Percentiles rank a stretch among this genome's conserved stretches.
Evolutionary conservation across 2,329 filamentous ascomycete genomes (phyloP).

Genomic region (Talaromyces sp.): DNA sequence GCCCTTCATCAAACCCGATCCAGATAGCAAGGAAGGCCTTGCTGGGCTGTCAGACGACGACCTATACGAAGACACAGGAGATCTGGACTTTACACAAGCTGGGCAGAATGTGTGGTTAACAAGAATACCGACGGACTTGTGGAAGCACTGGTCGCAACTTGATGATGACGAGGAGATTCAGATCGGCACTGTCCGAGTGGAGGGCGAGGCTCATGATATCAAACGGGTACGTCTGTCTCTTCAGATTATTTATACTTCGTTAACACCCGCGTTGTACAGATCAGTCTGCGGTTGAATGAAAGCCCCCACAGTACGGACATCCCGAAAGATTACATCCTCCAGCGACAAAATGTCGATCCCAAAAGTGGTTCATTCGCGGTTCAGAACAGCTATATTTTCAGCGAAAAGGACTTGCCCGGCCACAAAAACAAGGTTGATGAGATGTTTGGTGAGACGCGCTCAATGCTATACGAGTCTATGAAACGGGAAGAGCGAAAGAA

Average conservation of each 20-base stretch:
- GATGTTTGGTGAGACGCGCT: slow-evolving; percentile 43
- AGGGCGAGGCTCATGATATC: slow-evolving; percentile 53
- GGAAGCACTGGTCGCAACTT: slow-evolving; percentile 72
- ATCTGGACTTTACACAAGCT: slow-evolving; percentile 56
- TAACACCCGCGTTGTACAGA: slow-evolving; percentile 37
- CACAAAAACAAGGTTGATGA: slow-evolving; percentile 53
- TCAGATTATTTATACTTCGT: neutral
- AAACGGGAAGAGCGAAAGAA: slow-evolving; percentile 45
- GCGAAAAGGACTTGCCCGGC: slow-evolving; percentile 85
- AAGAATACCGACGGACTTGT: slow-evolving; percentile 74
- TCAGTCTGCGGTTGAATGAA: slow-evolving; percentile 66
- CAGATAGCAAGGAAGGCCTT: slow-evolving; percentile 37
- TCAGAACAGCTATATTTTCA: slow-evolving; percentile 86
- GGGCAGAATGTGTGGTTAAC: slow-evolving; percentile 63
- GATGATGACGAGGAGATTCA: slow-evolving; percentile 79
- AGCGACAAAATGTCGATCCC: slow-evolving; percentile 59
- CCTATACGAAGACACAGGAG: slow-evolving; percentile 65
- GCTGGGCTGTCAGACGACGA: slow-evolving; percentile 58
- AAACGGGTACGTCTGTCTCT: slow-evolving; percentile 41
- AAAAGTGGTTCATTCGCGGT: slow-evolving; percentile 47
- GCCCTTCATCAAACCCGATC: slow-evolving; percentile 40
- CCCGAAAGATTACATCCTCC: slow-evolving; percentile 85
- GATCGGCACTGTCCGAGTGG: slow-evolving; percentile 68
- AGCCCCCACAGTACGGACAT: slow-evolving; percentile 67
- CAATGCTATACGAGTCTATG: slow-evolving; percentile 46